These are phyloP conservation scores for Trichosporon coremiiforme DNA, from an alignment of 1,284 basidiomycete genomes.

Conservation along the genomic window DNA sequence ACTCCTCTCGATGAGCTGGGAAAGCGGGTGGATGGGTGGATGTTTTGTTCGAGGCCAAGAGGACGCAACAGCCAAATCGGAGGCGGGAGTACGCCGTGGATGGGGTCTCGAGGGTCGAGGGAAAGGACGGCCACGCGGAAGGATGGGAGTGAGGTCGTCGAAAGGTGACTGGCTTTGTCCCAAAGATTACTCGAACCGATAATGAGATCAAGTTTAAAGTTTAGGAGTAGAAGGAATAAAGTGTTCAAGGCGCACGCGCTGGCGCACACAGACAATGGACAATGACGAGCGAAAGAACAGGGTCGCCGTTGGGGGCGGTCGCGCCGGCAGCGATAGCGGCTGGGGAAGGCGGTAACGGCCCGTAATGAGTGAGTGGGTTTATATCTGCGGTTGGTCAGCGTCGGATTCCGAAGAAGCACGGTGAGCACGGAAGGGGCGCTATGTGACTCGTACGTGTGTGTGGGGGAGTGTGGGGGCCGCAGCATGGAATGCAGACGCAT, in stretches of 20 bases:
- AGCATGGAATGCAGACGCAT: not conserved
- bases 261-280: slow-evolving; percentile 15
- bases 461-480: not conserved
- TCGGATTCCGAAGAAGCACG: slow-evolving; percentile 15
- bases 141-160: not conserved
- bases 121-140: not conserved
- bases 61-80: not conserved
- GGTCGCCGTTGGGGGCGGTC: not conserved
- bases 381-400: not conserved
- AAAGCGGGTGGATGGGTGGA: not conserved
- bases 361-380: not conserved
- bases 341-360: not conserved
- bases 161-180: slow-evolving; percentile 8
- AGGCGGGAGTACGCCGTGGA: not conserved
- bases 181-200: slow-evolving; percentile 13
- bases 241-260: slow-evolving; percentile 9
- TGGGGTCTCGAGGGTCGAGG: not conserved
- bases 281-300: not conserved
- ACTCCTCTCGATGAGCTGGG: not conserved
- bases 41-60: no score
- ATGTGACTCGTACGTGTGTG: not conserved
- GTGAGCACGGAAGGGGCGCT: not conserved
- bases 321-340: not conserved
- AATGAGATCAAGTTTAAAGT: slow-evolving; percentile 12
- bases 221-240: slow-evolving; percentile 5